Evolutionary conservation across 192 early-diverging fungal species (phyloP), one percentile per base, ranked within the genome.

Genomic region (Gigaspora rosea): DNA sequence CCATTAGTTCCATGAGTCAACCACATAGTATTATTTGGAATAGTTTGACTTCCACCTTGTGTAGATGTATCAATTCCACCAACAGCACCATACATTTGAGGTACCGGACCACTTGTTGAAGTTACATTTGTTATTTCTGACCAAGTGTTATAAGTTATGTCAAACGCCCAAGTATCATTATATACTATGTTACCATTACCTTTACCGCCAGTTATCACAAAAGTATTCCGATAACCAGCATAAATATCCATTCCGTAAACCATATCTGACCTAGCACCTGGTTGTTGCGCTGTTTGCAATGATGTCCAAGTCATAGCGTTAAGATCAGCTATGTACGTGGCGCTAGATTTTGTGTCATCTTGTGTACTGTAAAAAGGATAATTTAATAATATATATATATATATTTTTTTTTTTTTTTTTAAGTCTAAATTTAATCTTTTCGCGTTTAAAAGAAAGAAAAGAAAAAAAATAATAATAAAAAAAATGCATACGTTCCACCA

Each of bases 141-240:
- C 71, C 71, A 73, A 35, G 32, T 54, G 10, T 54, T 48, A 47
- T 73, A 73, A 46, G 7, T 54, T 46, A 73, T 35, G 57, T 73
- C 52, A 58, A 73, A 73, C 13, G 71, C 50, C 71, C 71, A 73
- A 54, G 35, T 41, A 58, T 73, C 71, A 58, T 73, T 73, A 58
- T 41, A 73, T 11, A 58, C 13, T 4, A 41, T 16, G 9, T 58
- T 12, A 11, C 35, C 50, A 8, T 54, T 6, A 18, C 71, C 71
- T 36, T 46, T 6, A 41, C 71, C 71, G 41, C 52, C 35, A 46
- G 52, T 2, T 20, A 73, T 73, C 12, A 73, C 54, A 46, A 73
- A 58, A 50, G 16, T 18, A 22, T 73, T 36, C n/a, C 71, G 50
- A 73, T 73, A 73, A 15, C 16, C 18, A n/a, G 52, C 49, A 2